phyloP scores from a whole-genome alignment of 2,329 filamentous ascomycete genomes.

The Calonectria crousiana region DNA sequence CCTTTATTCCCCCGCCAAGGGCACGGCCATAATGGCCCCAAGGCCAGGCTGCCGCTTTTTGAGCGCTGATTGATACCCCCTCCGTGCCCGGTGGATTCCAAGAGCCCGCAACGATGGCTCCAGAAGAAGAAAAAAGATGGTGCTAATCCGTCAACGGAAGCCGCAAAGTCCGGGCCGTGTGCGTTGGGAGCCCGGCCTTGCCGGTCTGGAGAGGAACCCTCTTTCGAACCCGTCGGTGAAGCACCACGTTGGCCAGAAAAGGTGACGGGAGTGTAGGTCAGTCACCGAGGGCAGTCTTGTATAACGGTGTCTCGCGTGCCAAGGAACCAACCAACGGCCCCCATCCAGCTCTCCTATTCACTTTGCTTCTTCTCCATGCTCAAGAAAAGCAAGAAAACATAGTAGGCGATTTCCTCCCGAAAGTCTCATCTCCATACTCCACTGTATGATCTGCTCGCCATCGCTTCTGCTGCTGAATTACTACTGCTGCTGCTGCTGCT shows the following conservation, averaged over 20 bases:
- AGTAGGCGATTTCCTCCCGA: slow-evolving; percentile 35
- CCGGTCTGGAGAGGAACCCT: neutral
- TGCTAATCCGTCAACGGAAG: neutral
- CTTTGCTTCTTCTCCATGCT: slow-evolving; percentile 21
- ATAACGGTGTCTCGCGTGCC: slow-evolving; percentile 19
- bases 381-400: neutral
- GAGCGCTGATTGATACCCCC: neutral
- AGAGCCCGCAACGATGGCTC: neutral
- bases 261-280: neutral
- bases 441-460: neutral
- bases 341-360: neutral
- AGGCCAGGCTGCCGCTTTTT: neutral
- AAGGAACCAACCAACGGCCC: slow-evolving; percentile 11
- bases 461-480: neutral
- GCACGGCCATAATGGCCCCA: neutral
- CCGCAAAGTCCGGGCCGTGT: neutral
- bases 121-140: neutral
- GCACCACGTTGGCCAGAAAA: neutral
- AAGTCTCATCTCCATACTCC: slow-evolving; percentile 32
- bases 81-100: neutral
- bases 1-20: neutral
- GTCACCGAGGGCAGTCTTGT: neutral
- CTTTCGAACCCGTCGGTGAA: neutral
- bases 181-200: neutral
- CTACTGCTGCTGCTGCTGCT: neutral